Evolutionary conservation across 768 basidiomycete species (phyloP), one percentile per base, ranked within the genome.

Genomic region (Myochromella boudieri): DNA sequence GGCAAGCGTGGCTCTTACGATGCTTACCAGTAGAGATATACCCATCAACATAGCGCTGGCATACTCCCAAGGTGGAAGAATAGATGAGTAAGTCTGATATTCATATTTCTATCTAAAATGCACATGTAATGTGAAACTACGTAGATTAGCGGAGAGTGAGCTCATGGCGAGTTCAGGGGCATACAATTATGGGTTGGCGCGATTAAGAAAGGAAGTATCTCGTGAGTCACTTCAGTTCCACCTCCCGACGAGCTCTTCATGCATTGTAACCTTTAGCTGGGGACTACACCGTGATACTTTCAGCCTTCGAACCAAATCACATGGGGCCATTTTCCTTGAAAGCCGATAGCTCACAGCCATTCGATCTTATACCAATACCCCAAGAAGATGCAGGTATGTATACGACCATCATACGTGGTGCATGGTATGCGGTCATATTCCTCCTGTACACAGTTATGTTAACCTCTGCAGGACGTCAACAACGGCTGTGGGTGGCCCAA

Each of bases 311-410:
- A 50, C 84, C 91, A 1, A 69, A 67, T 10, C 79, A 87, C 46
- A 71, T 74, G 3, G 91, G 90, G 2, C 52, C 75, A 7, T 95
- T 84, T 65, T 74, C 71, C 1, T 63, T 97, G 20, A 73, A 72
- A 18, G 65, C 91, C 2, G 80, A 87, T 40, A 80, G 85, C 46
- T 77, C 82, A 1, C 60, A 63, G 47, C 74, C 78, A 1, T 75
- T 94, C 42, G 80, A 84, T 14, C 51, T 97, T 18, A 69, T 68
- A 39, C 54, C 80, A 0, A 85, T 97, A 18, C 81, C 85, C 0
- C 80, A 85, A 47, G 95, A 98, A 68, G 94, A 92, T 0, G 91
- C 93, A 0, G 95, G 94, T 0, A 91, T 97, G 92, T 95, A 86
- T 60, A 68, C 66, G 17, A 85, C 88, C 54, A 60, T 72, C 0